Conservation (phyloP, 257 asterid genomes). For the Ocimum tenuiflorum region DNA sequence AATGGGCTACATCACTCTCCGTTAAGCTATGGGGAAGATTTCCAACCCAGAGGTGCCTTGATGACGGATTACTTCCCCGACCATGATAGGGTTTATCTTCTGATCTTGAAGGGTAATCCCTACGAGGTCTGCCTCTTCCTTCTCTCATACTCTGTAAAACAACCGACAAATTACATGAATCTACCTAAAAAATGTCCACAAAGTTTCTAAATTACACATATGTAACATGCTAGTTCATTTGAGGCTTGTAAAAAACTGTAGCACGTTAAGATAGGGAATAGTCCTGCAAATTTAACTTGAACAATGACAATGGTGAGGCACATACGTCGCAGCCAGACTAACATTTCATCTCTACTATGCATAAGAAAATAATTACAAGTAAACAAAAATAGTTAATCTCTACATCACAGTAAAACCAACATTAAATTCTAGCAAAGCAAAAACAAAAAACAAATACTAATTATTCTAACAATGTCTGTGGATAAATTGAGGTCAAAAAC, state of each 20-base stretch:
- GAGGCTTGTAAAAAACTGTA: background rate
- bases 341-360: background rate
- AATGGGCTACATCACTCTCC: slow-evolving; percentile 55
- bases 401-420: background rate
- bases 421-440: background rate
- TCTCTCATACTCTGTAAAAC: slow-evolving; percentile 58
- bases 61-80: slow-evolving; percentile 63
- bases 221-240: background rate
- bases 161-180: slow-evolving; percentile 2
- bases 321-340: background rate
- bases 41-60: slow-evolving; percentile 95
- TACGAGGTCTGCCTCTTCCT: slow-evolving; percentile 60
- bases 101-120: slow-evolving; percentile 62
- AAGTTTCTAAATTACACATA: background rate
- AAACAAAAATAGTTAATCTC: background rate
- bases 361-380: background rate
- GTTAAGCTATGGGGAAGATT: slow-evolving; percentile 55
- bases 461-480: slow-evolving; percentile 1
- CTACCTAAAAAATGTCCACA: background rate
- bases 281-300: background rate
- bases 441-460: background rate
- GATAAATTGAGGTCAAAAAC: slow-evolving; percentile 1
- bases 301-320: background rate
- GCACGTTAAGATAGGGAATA: background rate
- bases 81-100: slow-evolving; percentile 53